Evolutionary conservation across 2,329 filamentous ascomycete genomes (phyloP).

Genomic region (Aspergillus proliferans): DNA sequence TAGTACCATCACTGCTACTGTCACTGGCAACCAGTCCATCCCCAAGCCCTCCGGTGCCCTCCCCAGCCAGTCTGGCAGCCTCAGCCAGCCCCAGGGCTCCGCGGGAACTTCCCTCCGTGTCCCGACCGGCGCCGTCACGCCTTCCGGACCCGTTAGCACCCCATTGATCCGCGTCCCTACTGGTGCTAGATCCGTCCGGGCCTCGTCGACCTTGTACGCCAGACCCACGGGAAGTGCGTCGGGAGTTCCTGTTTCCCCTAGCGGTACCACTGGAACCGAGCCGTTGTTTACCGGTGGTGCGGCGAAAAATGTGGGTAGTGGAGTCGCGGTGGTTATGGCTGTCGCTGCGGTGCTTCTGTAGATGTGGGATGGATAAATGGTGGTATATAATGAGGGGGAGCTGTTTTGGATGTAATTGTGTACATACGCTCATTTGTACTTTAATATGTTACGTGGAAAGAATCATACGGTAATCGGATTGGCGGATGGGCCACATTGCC

Average conservation of each 20-base stretch:
- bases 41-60: too few species aligned
- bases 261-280: constrained; percentile 10
- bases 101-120: neutral
- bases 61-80: neutral
- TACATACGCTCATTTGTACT: too few species aligned
- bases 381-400: too few species aligned
- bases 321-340: neutral
- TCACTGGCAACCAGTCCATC: too few species aligned
- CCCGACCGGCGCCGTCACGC: neutral
- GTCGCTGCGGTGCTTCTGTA: neutral
- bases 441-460: too few species aligned
- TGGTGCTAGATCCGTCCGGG: constrained; percentile 3
- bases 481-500: neutral
- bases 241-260: constrained; percentile 8
- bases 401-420: too few species aligned
- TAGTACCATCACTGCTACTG: too few species aligned
- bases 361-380: too few species aligned
- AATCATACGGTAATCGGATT: too few species aligned
- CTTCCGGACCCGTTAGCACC: neutral
- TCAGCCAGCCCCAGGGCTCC: neutral
- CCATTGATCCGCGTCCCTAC: neutral
- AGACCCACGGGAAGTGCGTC: constrained; percentile 6
- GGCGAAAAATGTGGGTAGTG: constrained; percentile 2
- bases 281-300: constrained; percentile 17
- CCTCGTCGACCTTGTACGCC: constrained; percentile 12